Conservation (phyloP, 2,329 filamentous ascomycete genomes). For the Zymoseptoria brevis region DNA sequence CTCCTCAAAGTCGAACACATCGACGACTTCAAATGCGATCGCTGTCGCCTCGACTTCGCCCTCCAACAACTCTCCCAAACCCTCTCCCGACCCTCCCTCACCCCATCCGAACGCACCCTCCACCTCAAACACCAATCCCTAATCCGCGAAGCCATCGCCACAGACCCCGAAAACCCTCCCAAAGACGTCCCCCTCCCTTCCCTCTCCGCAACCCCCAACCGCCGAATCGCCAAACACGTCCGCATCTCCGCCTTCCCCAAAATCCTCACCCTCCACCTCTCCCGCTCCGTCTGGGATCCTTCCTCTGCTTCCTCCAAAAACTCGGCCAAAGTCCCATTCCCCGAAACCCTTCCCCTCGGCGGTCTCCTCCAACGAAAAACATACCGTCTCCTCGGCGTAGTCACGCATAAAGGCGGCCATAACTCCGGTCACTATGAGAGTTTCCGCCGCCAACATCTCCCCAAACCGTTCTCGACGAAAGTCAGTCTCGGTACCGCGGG, state of each 20-base stretch:
- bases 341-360: conserved; percentile 75
- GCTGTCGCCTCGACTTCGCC: conserved; percentile 79
- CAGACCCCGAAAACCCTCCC: conserved; percentile 70
- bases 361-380: conserved; percentile 67
- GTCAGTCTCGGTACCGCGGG: conserved; percentile 69
- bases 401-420: conserved; percentile 92
- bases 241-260: conserved; percentile 83
- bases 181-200: conserved; percentile 68
- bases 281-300: conserved; percentile 81
- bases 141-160: conserved; percentile 63
- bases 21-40: conserved; percentile 93
- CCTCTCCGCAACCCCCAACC: conserved; percentile 63
- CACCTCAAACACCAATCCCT: conserved; percentile 54
- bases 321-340: conserved; percentile 85
- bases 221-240: conserved; percentile 79
- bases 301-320: conserved; percentile 75
- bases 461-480: conserved; percentile 72
- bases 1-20: conserved; percentile 94
- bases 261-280: conserved; percentile 84
- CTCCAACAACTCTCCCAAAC: conserved; percentile 56
- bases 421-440: conserved; percentile 96
- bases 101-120: conserved; percentile 35
- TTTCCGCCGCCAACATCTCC: conserved; percentile 76
- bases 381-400: conserved; percentile 78
- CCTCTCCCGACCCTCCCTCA: conserved; percentile 44